These are phyloP conservation scores for Zygosaccharomyces kombuchaensis DNA, from an alignment of 805 yeast species.

Conservation along the genomic window DNA sequence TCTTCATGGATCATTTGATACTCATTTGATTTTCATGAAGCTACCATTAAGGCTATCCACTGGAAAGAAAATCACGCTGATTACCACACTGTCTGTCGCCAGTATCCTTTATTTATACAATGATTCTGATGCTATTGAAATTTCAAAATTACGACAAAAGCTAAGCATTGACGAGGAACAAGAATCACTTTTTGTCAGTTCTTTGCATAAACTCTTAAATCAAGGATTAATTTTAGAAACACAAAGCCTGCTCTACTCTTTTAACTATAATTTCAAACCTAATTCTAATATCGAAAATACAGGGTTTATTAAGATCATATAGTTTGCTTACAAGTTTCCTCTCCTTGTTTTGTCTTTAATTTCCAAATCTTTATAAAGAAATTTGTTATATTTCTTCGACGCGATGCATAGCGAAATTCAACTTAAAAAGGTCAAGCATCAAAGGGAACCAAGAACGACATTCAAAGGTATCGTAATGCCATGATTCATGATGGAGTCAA, in stretches of 20 bases:
- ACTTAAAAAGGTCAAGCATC: not conserved
- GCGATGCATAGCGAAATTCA: not conserved
- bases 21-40: slow-evolving; percentile 15
- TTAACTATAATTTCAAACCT: slow-evolving; percentile 2
- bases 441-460: not conserved
- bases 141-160: slow-evolving; percentile 3
- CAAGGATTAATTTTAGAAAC: not conserved
- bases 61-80: slow-evolving; percentile 6
- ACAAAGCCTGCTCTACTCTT: not conserved
- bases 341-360: no score
- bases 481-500: not conserved
- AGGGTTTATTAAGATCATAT: not conserved
- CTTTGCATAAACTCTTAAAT: slow-evolving; percentile 8
- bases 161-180: slow-evolving; percentile 8
- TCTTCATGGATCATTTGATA: slow-evolving; percentile 10
- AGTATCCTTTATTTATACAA: slow-evolving; percentile 19
- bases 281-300: not conserved
- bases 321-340: not conserved
- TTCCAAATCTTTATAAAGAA: not conserved
- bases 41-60: slow-evolving; percentile 13
- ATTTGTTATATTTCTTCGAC: not conserved
- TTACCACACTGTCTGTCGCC: slow-evolving; percentile 14
- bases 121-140: slow-evolving; percentile 9
- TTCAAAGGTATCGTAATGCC: not conserved
- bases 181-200: not conserved